A percentile compares a stretch with the other conserved stretches of the same genome.
phyloP scores from a whole-genome alignment of 352 stramenopile species.

The Phytophthora pini region DNA sequence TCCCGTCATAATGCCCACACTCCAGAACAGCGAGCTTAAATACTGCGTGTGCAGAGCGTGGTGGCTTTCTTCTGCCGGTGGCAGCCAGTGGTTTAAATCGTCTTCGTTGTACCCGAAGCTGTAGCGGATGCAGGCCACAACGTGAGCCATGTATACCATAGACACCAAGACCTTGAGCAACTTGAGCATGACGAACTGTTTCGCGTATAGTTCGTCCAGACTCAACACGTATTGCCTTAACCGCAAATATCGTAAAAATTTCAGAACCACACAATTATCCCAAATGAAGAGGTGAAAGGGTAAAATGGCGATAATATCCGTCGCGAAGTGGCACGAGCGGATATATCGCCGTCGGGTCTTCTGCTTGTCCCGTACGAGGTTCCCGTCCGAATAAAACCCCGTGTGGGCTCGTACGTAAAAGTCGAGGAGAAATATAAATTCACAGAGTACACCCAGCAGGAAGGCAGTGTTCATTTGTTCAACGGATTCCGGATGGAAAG shows the following conservation, averaged over 20 bases:
- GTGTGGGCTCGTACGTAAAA: constrained; percentile 65
- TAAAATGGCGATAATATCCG: constrained; percentile 62
- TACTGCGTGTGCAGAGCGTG: constrained; percentile 45
- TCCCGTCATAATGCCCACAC: constrained; percentile 67
- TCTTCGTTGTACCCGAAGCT: constrained; percentile 62
- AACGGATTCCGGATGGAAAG: constrained; percentile 39
- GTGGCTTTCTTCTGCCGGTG: constrained; percentile 28
- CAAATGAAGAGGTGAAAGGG: constrained; percentile 11
- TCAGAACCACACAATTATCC: constrained; percentile 36
- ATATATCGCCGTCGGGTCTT: constrained; percentile 57
- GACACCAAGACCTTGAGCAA: constrained; percentile 55
- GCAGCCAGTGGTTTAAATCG: constrained; percentile 62
- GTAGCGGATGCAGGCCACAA: constrained; percentile 64
- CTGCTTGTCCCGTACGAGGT: constrained; percentile 55
- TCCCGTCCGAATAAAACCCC: constrained; percentile 65
- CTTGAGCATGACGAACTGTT: constrained; percentile 63
- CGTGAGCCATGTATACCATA: constrained; percentile 61
- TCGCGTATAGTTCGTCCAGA: constrained; percentile 71
- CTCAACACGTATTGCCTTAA: constrained; percentile 54
- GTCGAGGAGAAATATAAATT: constrained; percentile 62
- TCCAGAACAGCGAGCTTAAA: constrained; percentile 67
- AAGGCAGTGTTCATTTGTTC: constrained; percentile 28
- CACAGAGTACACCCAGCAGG: constrained; percentile 35
- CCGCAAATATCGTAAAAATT: constrained; percentile 54
- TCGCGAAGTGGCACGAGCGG: constrained; percentile 46